Conservation (phyloP, 345 rosid species). For the Hirschfeldia incana region DNA sequence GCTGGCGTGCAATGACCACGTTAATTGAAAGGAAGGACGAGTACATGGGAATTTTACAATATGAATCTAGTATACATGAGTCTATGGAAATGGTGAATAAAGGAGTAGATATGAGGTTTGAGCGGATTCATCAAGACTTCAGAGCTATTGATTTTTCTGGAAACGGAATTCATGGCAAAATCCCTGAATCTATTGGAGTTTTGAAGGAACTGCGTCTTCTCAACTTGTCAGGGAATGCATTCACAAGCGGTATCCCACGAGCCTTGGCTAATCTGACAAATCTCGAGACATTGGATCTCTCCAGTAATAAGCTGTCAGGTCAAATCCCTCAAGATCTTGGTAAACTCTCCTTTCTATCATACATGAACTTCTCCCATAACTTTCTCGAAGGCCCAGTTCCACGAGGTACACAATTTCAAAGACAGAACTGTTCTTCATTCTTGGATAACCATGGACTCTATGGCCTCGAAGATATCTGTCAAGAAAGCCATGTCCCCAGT, state of each 20-base stretch:
- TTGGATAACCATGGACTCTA: background rate
- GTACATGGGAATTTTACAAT: background rate
- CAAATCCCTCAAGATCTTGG: constrained; percentile 19
- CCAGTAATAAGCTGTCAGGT: constrained; percentile 3
- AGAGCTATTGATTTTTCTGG: constrained; percentile 9
- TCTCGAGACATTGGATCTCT: constrained; percentile 8
- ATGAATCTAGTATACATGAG: background rate
- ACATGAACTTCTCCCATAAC: constrained; percentile 24
- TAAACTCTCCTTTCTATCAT: background rate
- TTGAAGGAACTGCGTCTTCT: background rate
- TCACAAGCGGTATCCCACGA: background rate
- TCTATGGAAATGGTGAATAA: background rate
- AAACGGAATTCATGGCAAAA: constrained; percentile 4
- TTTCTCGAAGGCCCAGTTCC: constrained; percentile 17
- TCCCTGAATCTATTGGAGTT: background rate
- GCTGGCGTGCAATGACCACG: background rate
- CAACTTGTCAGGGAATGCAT: background rate
- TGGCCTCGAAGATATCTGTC: constrained; percentile 6
- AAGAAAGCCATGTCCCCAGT: background rate
- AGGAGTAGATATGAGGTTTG: constrained; percentile 10
- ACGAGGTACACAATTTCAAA: background rate
- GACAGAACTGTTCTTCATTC: background rate
- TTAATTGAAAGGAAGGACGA: background rate
- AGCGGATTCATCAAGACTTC: background rate
- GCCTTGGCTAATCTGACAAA: background rate